Evolutionary conservation across 2,329 filamentous ascomycete species (phyloP), one percentile per base, ranked within the genome.

Genomic region (Diplodia corticola): DNA sequence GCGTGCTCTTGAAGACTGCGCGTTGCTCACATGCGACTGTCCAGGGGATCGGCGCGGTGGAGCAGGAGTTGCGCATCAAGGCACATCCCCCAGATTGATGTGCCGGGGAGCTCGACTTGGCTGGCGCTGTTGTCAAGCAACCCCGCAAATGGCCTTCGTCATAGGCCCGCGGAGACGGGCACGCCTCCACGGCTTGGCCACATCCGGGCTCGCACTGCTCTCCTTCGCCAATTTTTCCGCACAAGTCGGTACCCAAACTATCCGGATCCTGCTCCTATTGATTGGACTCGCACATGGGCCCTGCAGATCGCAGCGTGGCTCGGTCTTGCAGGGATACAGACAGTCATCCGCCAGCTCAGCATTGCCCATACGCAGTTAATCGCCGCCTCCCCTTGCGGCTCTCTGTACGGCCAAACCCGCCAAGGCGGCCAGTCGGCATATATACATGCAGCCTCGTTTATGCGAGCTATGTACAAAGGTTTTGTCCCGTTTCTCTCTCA

Each of bases 81-180:
- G 40, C 24, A 28, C 50, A 53, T 54, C 50, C 50, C 50, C 50
- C 50, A 20, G 50, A 54, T 28, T 50, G 48, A 50, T 50, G 24
- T 50, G 48, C 48, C 50, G 28, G 28, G 22, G 48, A 15, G 17
- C 10, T 50, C 13, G 24, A 50, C 48, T 50, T 24, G 24, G 48
- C 48, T 22, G 48, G 48, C n/a, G 20, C n/a, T 26, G 12, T 53
- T 9, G 26, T 20, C 10, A 12, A 30, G 26, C 28, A 28, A 54
- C 50, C 50, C 50, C 28, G 50, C 50, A 54, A 33, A 54, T 54
- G 15, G 26, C 7, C 50, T 54, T 13, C 12, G 28, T 13, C 50
- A 33, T 54, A 17, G 50, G 28, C 26, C 50, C 50, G 50, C 50
- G 26, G 12, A 30, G 5, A 30, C 49, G 49, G 49, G 26, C 12